Conservation (phyloP, 768 basidiomycete genomes). For the Lactifluus volemus region DNA sequence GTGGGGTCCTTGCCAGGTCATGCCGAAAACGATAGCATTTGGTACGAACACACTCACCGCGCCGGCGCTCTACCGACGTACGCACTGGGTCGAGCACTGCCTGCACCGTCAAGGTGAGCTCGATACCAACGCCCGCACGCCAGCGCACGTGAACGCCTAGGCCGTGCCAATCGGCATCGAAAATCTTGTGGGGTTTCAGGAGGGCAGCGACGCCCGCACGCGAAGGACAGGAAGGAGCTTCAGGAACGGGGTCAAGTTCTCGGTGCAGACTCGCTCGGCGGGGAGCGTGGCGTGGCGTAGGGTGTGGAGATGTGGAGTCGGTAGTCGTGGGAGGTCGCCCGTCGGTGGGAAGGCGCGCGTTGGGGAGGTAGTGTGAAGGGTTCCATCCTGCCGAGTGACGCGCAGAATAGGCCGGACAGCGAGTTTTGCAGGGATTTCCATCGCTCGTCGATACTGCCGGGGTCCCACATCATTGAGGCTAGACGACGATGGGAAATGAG, state of each 20-base stretch:
- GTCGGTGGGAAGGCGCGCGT: conserved; percentile 28
- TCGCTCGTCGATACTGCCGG: conserved; percentile 48
- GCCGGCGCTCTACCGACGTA: conserved; percentile 36
- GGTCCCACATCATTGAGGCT: background rate
- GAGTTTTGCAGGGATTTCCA: conserved; percentile 87
- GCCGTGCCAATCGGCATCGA: conserved; percentile 90
- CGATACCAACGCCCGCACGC: conserved; percentile 41
- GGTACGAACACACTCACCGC: conserved; percentile 36
- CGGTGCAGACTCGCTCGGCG: conserved; percentile 91
- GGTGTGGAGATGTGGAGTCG: conserved; percentile 33
- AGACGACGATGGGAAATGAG: background rate
- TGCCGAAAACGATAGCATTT: background rate
- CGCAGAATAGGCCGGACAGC: conserved; percentile 90
- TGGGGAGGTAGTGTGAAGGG: conserved; percentile 67
- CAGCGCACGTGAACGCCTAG: conserved; percentile 73
- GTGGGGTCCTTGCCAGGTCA: conserved; percentile 4
- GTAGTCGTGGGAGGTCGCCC: conserved; percentile 1
- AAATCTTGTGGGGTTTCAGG: conserved; percentile 32
- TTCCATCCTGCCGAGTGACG: conserved; percentile 76
- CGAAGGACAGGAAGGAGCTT: conserved; percentile 88
- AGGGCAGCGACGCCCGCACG: conserved; percentile 75
- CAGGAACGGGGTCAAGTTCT: conserved; percentile 93
- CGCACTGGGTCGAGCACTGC: conserved; percentile 75
- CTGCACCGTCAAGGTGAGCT: conserved; percentile 62
- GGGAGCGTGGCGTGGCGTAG: conserved; percentile 72